These are phyloP conservation scores for Escovopsis sp. DNA, from an alignment of 2,329 filamentous ascomycete species.

Conservation along the genomic window DNA sequence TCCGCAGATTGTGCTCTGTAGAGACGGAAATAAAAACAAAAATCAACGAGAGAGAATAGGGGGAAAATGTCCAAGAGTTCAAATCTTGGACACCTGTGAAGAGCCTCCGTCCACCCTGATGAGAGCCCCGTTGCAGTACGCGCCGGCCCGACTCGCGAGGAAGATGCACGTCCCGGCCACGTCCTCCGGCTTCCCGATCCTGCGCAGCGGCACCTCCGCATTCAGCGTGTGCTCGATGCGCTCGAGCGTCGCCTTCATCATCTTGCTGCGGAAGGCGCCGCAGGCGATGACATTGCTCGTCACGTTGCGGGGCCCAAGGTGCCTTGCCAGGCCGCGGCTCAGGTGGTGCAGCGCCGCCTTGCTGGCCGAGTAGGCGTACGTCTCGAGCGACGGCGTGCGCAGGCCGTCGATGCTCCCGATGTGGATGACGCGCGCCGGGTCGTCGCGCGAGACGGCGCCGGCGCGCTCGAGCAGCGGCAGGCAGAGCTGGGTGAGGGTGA, in stretches of 20 bases:
- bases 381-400: slow-evolving; percentile 41
- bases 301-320: slow-evolving; percentile 43
- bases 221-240: slow-evolving; percentile 38
- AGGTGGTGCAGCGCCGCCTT: slow-evolving; percentile 54
- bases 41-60: too few relatives aligned
- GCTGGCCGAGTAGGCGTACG: slow-evolving; percentile 42
- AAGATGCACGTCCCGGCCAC: slow-evolving; percentile 59
- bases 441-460: slow-evolving; percentile 16
- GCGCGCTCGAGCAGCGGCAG: slow-evolving; percentile 42
- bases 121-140: slow-evolving; percentile 49
- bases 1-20: too few relatives aligned
- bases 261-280: slow-evolving; percentile 54
- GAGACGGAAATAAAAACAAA: too few relatives aligned
- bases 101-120: slow-evolving; percentile 46
- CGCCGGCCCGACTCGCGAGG: slow-evolving; percentile 49
- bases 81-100: slow-evolving; percentile 30
- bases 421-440: slow-evolving; percentile 45
- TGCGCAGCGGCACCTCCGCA: slow-evolving; percentile 43
- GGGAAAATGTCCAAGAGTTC: slow-evolving; percentile 5
- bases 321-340: slow-evolving; percentile 40
- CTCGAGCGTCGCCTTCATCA: slow-evolving; percentile 48
- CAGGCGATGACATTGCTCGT: slow-evolving; percentile 57
- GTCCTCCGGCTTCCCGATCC: slow-evolving; percentile 53
- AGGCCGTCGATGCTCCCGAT: slow-evolving; percentile 50
- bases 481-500: slow-evolving; percentile 44